These are phyloP conservation scores for Akanthomyces uredinophilus DNA, from an alignment of 2,329 filamentous ascomycete genomes.

Conservation along the genomic window DNA sequence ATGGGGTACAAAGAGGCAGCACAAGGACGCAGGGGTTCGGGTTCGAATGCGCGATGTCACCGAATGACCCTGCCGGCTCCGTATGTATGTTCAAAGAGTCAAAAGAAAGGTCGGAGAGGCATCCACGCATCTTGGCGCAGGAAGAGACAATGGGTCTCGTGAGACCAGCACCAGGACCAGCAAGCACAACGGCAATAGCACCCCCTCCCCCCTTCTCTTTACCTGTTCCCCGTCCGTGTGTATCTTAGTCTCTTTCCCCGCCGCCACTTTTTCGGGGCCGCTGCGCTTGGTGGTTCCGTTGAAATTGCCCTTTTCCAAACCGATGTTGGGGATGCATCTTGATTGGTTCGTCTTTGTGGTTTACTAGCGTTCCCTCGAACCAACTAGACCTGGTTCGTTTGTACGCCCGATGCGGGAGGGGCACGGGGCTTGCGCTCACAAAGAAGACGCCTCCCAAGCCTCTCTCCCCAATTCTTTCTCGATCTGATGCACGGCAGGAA, in stretches of 20 bases:
- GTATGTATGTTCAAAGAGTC: background rate
- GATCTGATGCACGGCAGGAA: background rate
- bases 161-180: background rate
- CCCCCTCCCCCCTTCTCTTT: background rate
- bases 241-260: background rate
- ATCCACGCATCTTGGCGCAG: background rate
- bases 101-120: background rate
- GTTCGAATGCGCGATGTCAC: conserved; percentile 1
- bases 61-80: background rate
- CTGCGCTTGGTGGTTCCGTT: background rate
- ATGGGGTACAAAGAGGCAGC: background rate
- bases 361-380: background rate
- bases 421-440: background rate
- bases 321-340: background rate
- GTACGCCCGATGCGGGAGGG: background rate
- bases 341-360: background rate
- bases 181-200: too few relatives aligned
- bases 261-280: background rate
- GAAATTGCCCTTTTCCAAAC: background rate
- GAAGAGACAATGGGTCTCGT: conserved; percentile 2
- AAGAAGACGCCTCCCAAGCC: background rate
- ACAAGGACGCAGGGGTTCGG: background rate
- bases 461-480: background rate
- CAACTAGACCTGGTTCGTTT: background rate
- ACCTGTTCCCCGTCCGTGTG: background rate